Evolutionary conservation across 164 flowering plant genomes (phyloP).

Genomic region (Chimonanthus salicifolius): DNA sequence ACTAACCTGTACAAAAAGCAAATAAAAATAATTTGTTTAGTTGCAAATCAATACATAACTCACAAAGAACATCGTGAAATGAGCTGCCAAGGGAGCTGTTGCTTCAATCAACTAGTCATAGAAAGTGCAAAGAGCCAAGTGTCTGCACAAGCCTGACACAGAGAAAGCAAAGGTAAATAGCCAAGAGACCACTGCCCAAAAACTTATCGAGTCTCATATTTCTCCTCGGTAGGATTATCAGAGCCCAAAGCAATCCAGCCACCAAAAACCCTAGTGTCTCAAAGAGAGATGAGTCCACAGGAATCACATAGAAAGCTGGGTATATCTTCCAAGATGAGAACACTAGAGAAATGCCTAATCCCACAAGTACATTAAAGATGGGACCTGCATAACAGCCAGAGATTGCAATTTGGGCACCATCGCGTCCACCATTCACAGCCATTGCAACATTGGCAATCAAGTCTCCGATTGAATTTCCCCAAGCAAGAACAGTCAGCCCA

Average conservation of each 20-base stretch:
- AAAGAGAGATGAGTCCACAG: constrained; percentile 28
- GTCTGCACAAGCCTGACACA: constrained; percentile 14
- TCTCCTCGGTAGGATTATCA: constrained; percentile 28
- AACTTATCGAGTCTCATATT: constrained; percentile 36
- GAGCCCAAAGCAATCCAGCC: constrained; percentile 41
- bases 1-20: too few relatives aligned
- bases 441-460: constrained; percentile 42
- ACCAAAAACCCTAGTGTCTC: constrained; percentile 35
- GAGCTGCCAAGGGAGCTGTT: too few relatives aligned
- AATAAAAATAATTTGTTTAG: too few relatives aligned
- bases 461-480: constrained; percentile 59
- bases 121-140: constrained; percentile 16
- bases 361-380: constrained; percentile 47
- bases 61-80: too few relatives aligned
- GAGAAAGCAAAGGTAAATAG: constrained; percentile 30
- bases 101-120: too few relatives aligned
- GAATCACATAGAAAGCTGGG: constrained; percentile 27
- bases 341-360: constrained; percentile 39
- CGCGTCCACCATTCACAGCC: constrained; percentile 33
- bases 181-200: constrained; percentile 41
- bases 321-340: constrained; percentile 31
- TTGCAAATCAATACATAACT: too few relatives aligned
- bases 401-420: constrained; percentile 44
- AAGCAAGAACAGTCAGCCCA: constrained; percentile 48
- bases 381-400: constrained; percentile 55